Conservation (phyloP, 2,329 filamentous ascomycete genomes). For the Pseudomassariella vexata region DNA sequence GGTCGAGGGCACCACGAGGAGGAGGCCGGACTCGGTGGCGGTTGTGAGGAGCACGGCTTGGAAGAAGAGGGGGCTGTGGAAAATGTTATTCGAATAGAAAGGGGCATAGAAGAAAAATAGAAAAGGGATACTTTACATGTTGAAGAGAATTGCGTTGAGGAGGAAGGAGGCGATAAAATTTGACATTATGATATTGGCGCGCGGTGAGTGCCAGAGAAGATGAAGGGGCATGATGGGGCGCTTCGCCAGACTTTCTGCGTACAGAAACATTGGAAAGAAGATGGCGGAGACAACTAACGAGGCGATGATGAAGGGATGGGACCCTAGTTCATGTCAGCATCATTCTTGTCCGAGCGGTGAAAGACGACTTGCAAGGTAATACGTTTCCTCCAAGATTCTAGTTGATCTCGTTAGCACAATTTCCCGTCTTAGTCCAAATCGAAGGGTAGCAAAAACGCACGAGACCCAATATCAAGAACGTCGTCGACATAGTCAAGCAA, state of each 20-base stretch:
- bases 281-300: slow-evolving; percentile 43
- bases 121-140: slow-evolving; percentile 37
- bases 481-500: slow-evolving; percentile 45
- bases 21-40: slow-evolving; percentile 66
- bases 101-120: slow-evolving; percentile 2
- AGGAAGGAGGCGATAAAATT: slow-evolving; percentile 48
- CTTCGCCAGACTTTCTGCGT: slow-evolving; percentile 41
- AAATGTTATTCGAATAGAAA: neutral
- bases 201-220: slow-evolving; percentile 42
- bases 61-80: slow-evolving; percentile 67
- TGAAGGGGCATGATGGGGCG: slow-evolving; percentile 56
- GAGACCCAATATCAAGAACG: slow-evolving; percentile 53
- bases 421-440: no score
- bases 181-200: slow-evolving; percentile 51
- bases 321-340: slow-evolving; percentile 31
- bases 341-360: neutral
- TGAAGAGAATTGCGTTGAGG: slow-evolving; percentile 52
- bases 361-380: slow-evolving; percentile 45
- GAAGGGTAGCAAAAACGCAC: slow-evolving; percentile 30
- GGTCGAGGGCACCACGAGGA: slow-evolving; percentile 59
- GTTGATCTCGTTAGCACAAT: no score
- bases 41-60: slow-evolving; percentile 66
- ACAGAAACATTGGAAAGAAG: slow-evolving; percentile 45
- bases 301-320: slow-evolving; percentile 50
- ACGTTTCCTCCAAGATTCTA: slow-evolving; percentile 60